These are phyloP conservation scores for Fraxinus latifolia DNA, from an alignment of 305 asterid species.

Conservation along the genomic window DNA sequence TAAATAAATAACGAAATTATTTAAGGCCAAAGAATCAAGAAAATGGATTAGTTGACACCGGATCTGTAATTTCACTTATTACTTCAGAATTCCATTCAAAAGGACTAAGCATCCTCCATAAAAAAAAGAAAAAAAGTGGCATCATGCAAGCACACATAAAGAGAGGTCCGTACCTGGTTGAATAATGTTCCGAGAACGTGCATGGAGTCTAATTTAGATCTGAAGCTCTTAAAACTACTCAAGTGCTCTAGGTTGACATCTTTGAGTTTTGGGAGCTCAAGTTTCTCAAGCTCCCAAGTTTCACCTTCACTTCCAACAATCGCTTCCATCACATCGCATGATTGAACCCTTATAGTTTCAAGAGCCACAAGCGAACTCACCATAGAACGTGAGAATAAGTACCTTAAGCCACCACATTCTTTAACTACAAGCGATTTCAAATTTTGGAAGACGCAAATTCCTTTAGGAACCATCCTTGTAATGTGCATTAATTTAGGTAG, in stretches of 20 bases:
- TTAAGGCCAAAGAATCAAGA: neutral
- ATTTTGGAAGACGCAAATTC: constrained; percentile 4
- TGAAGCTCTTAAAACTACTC: neutral
- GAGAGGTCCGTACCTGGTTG: neutral
- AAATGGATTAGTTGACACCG: neutral
- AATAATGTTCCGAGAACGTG: neutral
- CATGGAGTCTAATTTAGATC: neutral
- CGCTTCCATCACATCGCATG: neutral
- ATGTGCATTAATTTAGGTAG: constrained; percentile 8
- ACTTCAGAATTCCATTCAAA: neutral
- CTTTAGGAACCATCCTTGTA: neutral
- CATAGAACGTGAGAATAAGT: constrained; percentile 2
- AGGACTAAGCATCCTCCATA: neutral
- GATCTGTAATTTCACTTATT: neutral
- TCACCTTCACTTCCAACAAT: neutral
- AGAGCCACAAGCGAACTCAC: constrained; percentile 7
- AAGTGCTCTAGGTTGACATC: neutral
- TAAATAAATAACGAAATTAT: neutral
- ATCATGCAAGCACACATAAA: neutral
- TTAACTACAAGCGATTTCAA: neutral
- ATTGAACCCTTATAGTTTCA: neutral
- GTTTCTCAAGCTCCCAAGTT: neutral
- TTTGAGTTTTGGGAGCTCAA: constrained; percentile 11
- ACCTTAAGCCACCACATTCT: neutral
- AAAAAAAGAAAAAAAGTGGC: neutral